Evolutionary conservation across 352 stramenopile genomes (phyloP).

Genomic region (Globisporangium yorkense): DNA sequence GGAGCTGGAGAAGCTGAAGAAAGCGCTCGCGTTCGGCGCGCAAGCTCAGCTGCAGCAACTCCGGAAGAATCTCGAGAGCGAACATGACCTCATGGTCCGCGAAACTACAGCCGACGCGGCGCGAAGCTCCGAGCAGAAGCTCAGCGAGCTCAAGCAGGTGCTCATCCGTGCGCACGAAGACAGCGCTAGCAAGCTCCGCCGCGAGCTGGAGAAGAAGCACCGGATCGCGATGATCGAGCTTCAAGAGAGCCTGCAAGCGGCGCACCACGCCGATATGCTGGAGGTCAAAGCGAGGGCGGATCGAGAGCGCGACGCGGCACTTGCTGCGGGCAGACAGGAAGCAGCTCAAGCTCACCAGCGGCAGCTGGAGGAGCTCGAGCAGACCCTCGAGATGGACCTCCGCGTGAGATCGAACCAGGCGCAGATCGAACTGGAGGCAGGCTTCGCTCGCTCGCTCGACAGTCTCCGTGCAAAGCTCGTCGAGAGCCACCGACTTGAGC

Average conservation of each 20-base stretch:
- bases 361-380: slow-evolving; percentile 28
- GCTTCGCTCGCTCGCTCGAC: slow-evolving; percentile 34
- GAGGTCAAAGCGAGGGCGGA: slow-evolving; percentile 21
- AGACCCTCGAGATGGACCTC: slow-evolving; percentile 42
- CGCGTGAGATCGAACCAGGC: slow-evolving; percentile 26
- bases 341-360: slow-evolving; percentile 27
- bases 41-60: slow-evolving; percentile 62
- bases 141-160: slow-evolving; percentile 34
- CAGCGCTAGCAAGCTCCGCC: slow-evolving; percentile 29
- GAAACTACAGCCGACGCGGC: slow-evolving; percentile 23
- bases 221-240: slow-evolving; percentile 44
- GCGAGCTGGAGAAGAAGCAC: slow-evolving; percentile 37
- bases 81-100: slow-evolving; percentile 28
- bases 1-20: slow-evolving; percentile 55
- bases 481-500: slow-evolving; percentile 23
- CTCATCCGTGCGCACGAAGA: slow-evolving; percentile 28
- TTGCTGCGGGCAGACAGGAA: slow-evolving; percentile 19
- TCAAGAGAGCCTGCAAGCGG: slow-evolving; percentile 35
- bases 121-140: slow-evolving; percentile 27
- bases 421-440: slow-evolving; percentile 31
- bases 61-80: slow-evolving; percentile 28
- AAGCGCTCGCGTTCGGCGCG: slow-evolving; percentile 46
- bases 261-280: slow-evolving; percentile 22
- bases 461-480: slow-evolving; percentile 21
- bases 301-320: slow-evolving; percentile 10